A percentile compares a stretch with the other conserved stretches of the same genome.
Conservation (phyloP, 176 grass and related monocot genomes). For the Typha latifolia region DNA sequence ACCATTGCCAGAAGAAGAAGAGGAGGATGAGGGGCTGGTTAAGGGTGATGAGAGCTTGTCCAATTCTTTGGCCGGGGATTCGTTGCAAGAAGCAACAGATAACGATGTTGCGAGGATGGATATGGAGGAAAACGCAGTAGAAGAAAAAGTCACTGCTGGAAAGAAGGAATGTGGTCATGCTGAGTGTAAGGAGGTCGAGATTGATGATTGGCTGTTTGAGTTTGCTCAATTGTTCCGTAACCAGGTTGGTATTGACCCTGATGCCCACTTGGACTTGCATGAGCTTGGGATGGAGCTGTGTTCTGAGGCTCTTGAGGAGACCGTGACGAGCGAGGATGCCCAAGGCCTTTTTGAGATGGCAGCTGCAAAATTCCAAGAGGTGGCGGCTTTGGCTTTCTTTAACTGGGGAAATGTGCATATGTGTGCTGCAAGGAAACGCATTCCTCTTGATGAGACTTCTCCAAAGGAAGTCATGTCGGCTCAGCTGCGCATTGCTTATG, state of each 20-base stretch:
- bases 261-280: slow-evolving; percentile 89
- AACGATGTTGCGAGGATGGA: slow-evolving; percentile 28
- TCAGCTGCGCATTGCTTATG: slow-evolving; percentile 74
- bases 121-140: slow-evolving; percentile 17
- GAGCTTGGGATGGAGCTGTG: slow-evolving; percentile 96
- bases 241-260: slow-evolving; percentile 92
- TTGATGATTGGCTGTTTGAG: slow-evolving; percentile 95
- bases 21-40: slow-evolving; percentile 43
- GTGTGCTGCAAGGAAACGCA: slow-evolving; percentile 91
- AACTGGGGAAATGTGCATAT: slow-evolving; percentile 99
- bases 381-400: slow-evolving; percentile 78
- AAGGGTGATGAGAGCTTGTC: slow-evolving; percentile 36
- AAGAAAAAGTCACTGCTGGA: slow-evolving; percentile 8
- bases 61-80: slow-evolving; percentile 13
- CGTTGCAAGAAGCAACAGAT: slow-evolving; percentile 8
- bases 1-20: slow-evolving; percentile 38
- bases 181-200: slow-evolving; percentile 92
- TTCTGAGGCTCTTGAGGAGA: slow-evolving; percentile 85
- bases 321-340: slow-evolving; percentile 69
- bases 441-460: slow-evolving; percentile 82
- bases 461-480: slow-evolving; percentile 53
- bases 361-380: slow-evolving; percentile 89
- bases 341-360: slow-evolving; percentile 85
- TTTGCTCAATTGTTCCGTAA: slow-evolving; percentile 92
- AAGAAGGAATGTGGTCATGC: slow-evolving; percentile 75